Percentiles rank a stretch among this genome's conserved stretches.
Conservation (phyloP, 73 alveolate genomes). For the Blepharisma japonicum region DNA sequence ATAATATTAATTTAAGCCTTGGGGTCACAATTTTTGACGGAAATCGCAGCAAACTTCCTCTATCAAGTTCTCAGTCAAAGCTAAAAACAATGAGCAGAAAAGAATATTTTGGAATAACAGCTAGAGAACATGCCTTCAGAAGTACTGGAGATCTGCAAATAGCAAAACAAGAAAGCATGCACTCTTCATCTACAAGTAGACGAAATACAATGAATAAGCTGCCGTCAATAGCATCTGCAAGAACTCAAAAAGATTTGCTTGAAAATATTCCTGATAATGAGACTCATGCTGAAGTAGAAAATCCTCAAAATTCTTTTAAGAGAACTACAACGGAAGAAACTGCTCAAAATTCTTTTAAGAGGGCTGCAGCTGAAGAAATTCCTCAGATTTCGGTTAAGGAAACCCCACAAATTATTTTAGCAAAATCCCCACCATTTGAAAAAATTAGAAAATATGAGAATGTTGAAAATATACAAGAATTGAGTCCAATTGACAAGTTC, state of each 20-base stretch:
- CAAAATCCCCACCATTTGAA: neutral
- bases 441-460: neutral
- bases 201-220: no score
- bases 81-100: neutral
- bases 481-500: slow-evolving; percentile 8
- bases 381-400: no score
- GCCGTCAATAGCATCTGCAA: no score
- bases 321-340: neutral
- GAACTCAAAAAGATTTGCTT: neutral
- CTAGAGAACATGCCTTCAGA: no score
- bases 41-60: neutral
- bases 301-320: neutral
- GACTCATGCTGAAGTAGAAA: neutral
- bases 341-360: neutral
- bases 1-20: neutral
- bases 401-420: neutral
- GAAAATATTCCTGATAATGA: slow-evolving; percentile 20
- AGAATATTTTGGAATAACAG: neutral
- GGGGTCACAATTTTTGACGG: slow-evolving; percentile 20
- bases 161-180: no score
- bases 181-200: no score
- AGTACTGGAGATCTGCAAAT: no score
- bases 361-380: no score
- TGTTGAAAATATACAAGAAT: neutral
- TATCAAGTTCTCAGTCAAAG: neutral